Conservation (phyloP, 164 flowering plant species). For the Echeveria elegans region DNA sequence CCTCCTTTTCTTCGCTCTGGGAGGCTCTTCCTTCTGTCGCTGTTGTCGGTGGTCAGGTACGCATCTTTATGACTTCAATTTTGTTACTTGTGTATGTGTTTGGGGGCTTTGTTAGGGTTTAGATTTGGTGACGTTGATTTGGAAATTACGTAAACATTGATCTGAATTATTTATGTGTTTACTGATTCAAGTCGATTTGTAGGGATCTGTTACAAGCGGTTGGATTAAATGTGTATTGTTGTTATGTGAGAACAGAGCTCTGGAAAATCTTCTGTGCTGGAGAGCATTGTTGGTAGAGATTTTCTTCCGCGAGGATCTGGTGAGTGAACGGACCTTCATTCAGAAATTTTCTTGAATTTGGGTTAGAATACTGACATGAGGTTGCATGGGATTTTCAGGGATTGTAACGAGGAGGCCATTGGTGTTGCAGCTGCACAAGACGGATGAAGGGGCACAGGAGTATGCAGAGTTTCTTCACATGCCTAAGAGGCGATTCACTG, state of each 20-base stretch:
- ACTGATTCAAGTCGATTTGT: no score
- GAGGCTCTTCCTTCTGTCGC: slow-evolving; percentile 89
- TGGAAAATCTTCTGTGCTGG: slow-evolving; percentile 74
- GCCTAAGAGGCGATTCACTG: slow-evolving; percentile 36
- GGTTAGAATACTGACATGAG: slow-evolving; percentile 1
- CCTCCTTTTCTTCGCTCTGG: slow-evolving; percentile 71
- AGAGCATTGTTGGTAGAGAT: slow-evolving; percentile 78
- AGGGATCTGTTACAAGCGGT: no score
- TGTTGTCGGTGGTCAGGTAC: slow-evolving; percentile 93
- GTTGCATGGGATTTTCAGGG: slow-evolving; percentile 25
- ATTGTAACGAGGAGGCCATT: slow-evolving; percentile 63
- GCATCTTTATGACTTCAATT: no score
- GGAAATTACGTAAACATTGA: no score
- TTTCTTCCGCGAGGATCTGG: slow-evolving; percentile 88
- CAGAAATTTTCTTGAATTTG: neutral
- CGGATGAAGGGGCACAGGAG: slow-evolving; percentile 38
- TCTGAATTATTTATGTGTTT: no score
- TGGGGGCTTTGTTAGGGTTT: neutral
- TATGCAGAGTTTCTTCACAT: slow-evolving; percentile 52
- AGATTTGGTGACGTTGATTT: neutral
- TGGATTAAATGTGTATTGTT: no score
- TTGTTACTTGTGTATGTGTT: neutral
- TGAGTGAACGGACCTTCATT: slow-evolving; percentile 11
- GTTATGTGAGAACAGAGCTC: slow-evolving; percentile 49
- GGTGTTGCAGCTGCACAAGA: slow-evolving; percentile 59